These are phyloP conservation scores for Cercospora brassicicola DNA, from an alignment of 2,329 filamentous ascomycete species.

Conservation along the genomic window DNA sequence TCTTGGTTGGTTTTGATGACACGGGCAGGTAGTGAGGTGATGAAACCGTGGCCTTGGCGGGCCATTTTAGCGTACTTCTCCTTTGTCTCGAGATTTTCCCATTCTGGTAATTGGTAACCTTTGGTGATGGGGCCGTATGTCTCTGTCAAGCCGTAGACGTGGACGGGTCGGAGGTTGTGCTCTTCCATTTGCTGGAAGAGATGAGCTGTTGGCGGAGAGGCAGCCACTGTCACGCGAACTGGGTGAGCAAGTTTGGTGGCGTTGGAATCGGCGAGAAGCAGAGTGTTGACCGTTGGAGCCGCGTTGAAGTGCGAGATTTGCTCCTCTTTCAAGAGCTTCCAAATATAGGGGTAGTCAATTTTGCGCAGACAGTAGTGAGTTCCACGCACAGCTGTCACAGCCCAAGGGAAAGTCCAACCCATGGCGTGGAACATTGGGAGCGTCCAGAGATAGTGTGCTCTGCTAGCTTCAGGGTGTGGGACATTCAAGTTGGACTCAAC, in stretches of 20 bases:
- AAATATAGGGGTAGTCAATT: conserved; percentile 91
- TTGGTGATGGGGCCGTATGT: conserved; percentile 97
- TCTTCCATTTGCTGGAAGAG: conserved; percentile 90
- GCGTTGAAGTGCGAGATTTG: conserved; percentile 93
- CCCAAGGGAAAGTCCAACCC: conserved; percentile 55
- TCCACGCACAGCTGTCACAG: conserved; percentile 88
- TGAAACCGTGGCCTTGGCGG: conserved; percentile 86
- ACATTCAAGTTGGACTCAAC: conserved; percentile 81
- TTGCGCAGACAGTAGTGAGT: conserved; percentile 93
- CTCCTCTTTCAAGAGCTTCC: conserved; percentile 82
- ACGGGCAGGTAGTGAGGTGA: conserved; percentile 76
- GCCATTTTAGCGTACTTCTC: conserved; percentile 91
- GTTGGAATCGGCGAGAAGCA: conserved; percentile 78
- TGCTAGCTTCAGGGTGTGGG: conserved; percentile 28
- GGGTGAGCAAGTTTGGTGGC: conserved; percentile 69
- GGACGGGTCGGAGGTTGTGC: conserved; percentile 84
- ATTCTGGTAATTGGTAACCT: conserved; percentile 81
- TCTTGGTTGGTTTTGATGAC: conserved; percentile 78
- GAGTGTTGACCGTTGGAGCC: conserved; percentile 91
- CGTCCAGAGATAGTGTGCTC: conserved; percentile 65
- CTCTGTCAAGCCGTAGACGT: conserved; percentile 85
- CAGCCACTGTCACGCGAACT: conserved; percentile 88
- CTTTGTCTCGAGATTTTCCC: conserved; percentile 70
- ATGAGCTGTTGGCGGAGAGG: conserved; percentile 82
- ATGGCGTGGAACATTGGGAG: conserved; percentile 79